Percentiles rank a stretch among this genome's conserved stretches.
phyloP scores from a whole-genome alignment of 192 early-diverging fungal species.

The Mortierella alpina region DNA sequence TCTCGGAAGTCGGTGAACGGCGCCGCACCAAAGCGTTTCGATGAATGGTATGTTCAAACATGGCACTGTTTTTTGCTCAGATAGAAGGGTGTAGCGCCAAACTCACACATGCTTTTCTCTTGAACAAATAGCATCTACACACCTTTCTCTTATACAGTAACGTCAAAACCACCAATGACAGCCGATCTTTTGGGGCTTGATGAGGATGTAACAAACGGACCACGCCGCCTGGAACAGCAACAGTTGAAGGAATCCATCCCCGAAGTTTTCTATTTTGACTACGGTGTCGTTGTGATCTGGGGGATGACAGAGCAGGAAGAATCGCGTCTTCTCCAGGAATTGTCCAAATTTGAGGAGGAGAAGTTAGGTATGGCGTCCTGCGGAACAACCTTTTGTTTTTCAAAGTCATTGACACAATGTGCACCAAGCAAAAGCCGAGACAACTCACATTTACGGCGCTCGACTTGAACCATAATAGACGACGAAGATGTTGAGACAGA shows the following conservation, averaged over 20 bases:
- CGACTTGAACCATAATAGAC: constrained; percentile 39
- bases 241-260: constrained; percentile 43
- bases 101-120: not conserved
- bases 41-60: constrained; percentile 73
- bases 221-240: constrained; percentile 21
- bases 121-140: constrained; percentile 59
- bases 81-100: not conserved
- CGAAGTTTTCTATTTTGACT: constrained; percentile 92
- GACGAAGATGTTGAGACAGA: constrained; percentile 80
- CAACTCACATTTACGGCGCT: no score
- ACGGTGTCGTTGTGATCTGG: constrained; percentile 97
- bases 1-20: constrained; percentile 70
- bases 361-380: constrained; percentile 54
- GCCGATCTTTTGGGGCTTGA: constrained; percentile 53
- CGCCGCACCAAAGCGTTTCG: constrained; percentile 78
- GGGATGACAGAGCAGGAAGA: constrained; percentile 91
- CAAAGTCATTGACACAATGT: constrained; percentile 7
- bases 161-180: constrained; percentile 58
- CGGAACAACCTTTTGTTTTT: not conserved
- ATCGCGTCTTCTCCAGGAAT: constrained; percentile 74
- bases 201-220: constrained; percentile 27
- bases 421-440: not conserved
- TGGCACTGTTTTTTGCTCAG: not conserved
- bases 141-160: constrained; percentile 59
- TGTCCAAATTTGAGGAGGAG: constrained; percentile 82